Percentiles rank a stretch among this genome's conserved stretches.
These are phyloP conservation scores for Ogataea zsoltii DNA, from an alignment of 805 yeast species.

Conservation along the genomic window DNA sequence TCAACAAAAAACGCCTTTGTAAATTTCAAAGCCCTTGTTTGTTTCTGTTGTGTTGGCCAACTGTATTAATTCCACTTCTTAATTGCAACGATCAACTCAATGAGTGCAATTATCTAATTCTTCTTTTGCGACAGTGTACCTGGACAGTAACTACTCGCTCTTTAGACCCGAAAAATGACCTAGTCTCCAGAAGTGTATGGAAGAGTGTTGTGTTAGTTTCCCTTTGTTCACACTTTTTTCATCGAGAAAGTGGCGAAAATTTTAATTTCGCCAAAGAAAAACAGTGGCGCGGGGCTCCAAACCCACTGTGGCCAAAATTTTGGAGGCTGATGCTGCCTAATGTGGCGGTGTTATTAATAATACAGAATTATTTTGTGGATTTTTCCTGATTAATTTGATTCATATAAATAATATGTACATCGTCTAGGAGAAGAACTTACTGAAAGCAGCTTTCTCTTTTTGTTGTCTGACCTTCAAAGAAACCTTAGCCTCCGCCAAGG, in stretches of 20 bases:
- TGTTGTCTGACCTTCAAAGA: constrained; percentile 54
- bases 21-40: constrained; percentile 1
- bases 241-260: constrained; percentile 26
- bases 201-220: constrained; percentile 13
- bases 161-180: constrained; percentile 18
- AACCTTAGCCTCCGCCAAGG: constrained; percentile 58
- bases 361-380: not conserved
- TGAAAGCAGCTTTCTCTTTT: constrained; percentile 71
- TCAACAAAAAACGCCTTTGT: not conserved
- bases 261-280: constrained; percentile 5
- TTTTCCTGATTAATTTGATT: not conserved
- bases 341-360: constrained; percentile 4
- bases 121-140: constrained; percentile 11
- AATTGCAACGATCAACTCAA: constrained; percentile 34
- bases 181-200: constrained; percentile 11
- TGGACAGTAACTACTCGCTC: constrained; percentile 15
- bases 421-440: constrained; percentile 56
- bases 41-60: constrained; percentile 7
- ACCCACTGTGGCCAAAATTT: not conserved
- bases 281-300: constrained; percentile 1
- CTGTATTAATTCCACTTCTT: constrained; percentile 5
- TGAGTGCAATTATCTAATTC: constrained; percentile 28
- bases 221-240: constrained; percentile 15
- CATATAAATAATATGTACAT: not conserved
- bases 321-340: not conserved